phyloP scores from a whole-genome alignment of 2,329 filamentous ascomycete species.

The Cladosporium halotolerans region DNA sequence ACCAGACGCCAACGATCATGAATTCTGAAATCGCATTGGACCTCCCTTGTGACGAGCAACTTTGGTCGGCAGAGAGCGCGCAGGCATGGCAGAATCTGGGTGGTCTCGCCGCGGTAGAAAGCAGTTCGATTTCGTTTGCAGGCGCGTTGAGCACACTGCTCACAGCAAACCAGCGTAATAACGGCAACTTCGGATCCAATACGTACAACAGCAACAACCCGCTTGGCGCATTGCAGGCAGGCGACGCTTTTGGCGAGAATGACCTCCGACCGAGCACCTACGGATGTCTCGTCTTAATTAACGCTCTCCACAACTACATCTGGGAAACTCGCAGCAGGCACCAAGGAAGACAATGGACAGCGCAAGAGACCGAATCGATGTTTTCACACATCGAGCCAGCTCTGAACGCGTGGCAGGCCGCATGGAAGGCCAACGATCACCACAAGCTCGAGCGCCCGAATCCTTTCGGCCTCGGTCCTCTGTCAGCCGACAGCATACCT shows the following conservation, averaged over 20 bases:
- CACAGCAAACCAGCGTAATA: slow-evolving; percentile 61
- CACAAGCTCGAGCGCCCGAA: slow-evolving; percentile 82
- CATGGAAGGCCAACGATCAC: slow-evolving; percentile 80
- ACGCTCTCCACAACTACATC: slow-evolving; percentile 94
- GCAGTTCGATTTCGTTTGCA: slow-evolving; percentile 71
- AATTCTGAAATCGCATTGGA: slow-evolving; percentile 91
- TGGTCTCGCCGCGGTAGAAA: slow-evolving; percentile 61
- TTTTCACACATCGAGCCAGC: slow-evolving; percentile 92
- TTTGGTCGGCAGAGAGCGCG: slow-evolving; percentile 79
- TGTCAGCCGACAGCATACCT: slow-evolving; percentile 87
- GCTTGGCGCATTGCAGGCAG: slow-evolving; percentile 17
- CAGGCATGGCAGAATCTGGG: slow-evolving; percentile 74
- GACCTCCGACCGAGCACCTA: slow-evolving; percentile 81
- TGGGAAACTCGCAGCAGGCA: slow-evolving; percentile 94
- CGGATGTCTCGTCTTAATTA: slow-evolving; percentile 84
- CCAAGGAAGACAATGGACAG: slow-evolving; percentile 81
- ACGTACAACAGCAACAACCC: slow-evolving; percentile 18
- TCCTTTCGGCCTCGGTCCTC: slow-evolving; percentile 70
- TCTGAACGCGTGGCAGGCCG: slow-evolving; percentile 86
- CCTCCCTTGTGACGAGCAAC: slow-evolving; percentile 85
- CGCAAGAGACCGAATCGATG: slow-evolving; percentile 91
- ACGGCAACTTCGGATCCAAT: slow-evolving; percentile 18
- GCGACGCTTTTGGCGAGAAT: slow-evolving; percentile 35
- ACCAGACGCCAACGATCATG: slow-evolving; percentile 81
- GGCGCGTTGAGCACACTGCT: slow-evolving; percentile 74